Base-by-base conservation (phyloP, 2,329 filamentous ascomycete species). In the Paecilomyces fulvus region DNA sequence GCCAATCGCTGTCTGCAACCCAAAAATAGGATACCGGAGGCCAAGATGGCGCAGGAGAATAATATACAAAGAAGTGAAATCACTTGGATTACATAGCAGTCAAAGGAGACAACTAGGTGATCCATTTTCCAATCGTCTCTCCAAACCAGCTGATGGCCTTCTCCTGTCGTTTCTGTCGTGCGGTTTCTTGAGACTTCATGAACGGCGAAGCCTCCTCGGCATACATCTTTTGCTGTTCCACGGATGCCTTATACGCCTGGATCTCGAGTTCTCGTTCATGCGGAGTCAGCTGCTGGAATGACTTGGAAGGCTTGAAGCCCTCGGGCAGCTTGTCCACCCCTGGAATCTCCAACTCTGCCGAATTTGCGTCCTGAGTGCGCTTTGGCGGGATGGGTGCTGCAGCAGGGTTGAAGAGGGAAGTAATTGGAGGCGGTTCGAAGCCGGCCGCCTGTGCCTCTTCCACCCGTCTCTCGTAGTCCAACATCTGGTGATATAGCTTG, bases 401-500 rank as follows among this genome's bases (percentile, higher is more conserved):
- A 49, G 70, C 61, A 3, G 75, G 70, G 50, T 76, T 70, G 64
- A 79, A 77, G 7, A 79, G 69, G 4, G 75, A 77, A 8, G 68
- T 70, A 23, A 77, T 67, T 28, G 73, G 71, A 17, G 76, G 75
- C 46, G 75, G 70, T 50, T 77, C 73, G 43, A 62, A 54, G 23
- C 74, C 73, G 43, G 73, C 65, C 65, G 76, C 65, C 66, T 71
- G 61, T 67, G 82, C 72, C 72, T 84, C 80, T 61, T 88, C 83
- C n/a, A 89, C 84, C 60, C 81, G 82, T 20, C 78, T 79, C 73
- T 99, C 92, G 69, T 95, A 90, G 59, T 84, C 81, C 37, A 95
- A 73, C 86, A 97, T 90, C 64, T 88, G 84, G 66, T 92, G 88
- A 73, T 91, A 99, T 46, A 99, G 80, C 60, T 83, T 84, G 75